These are phyloP conservation scores for Santalum album DNA, from an alignment of 164 flowering plant genomes.

Conservation along the genomic window DNA sequence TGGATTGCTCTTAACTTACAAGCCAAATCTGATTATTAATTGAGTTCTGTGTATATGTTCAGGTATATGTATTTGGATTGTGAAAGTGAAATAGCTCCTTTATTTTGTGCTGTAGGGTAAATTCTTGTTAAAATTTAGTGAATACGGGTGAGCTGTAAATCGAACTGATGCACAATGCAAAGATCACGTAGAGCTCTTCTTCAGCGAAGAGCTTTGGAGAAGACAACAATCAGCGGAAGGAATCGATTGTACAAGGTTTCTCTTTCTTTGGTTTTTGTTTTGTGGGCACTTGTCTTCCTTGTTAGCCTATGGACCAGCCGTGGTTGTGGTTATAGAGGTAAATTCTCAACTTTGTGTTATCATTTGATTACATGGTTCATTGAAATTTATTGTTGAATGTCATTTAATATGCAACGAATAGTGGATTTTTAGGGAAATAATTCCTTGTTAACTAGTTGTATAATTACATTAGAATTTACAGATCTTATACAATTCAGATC, in stretches of 20 bases:
- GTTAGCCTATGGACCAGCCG: constrained; percentile 61
- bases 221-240: constrained; percentile 28
- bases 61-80: neutral
- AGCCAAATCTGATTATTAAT: neutral
- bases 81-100: neutral
- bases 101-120: constrained; percentile 1
- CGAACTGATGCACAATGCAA: constrained; percentile 87
- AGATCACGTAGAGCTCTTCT: constrained; percentile 87
- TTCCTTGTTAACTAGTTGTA: neutral
- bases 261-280: constrained; percentile 45
- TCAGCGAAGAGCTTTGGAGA: constrained; percentile 57
- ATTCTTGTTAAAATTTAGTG: neutral
- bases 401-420: too few species aligned
- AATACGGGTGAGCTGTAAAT: constrained; percentile 3
- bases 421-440: neutral
- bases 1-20: too few species aligned
- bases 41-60: constrained; percentile 1
- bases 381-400: too few species aligned
- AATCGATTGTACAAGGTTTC: constrained; percentile 50
- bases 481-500: neutral
- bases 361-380: too few species aligned
- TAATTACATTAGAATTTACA: neutral
- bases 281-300: constrained; percentile 73
- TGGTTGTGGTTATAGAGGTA: constrained; percentile 53
- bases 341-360: too few species aligned